Base-by-base conservation (phyloP, 192 early-diverging fungal genomes). In the Ambispora gerdemannii region DNA sequence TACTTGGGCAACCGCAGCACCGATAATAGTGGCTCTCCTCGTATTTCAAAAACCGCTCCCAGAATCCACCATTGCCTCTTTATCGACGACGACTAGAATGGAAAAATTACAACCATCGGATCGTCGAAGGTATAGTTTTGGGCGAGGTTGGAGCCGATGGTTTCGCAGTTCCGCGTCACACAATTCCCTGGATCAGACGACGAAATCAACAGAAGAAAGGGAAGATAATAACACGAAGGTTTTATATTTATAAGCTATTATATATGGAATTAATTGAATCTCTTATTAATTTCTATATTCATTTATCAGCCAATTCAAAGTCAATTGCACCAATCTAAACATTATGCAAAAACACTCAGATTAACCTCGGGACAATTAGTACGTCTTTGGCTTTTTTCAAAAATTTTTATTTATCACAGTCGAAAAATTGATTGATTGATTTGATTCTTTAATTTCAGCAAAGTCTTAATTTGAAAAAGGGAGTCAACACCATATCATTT, bases 301-400 rank as follows among this genome's bases (percentile, higher is more conserved):
- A 43, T 10, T 43, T 43, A 10, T 43, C 38, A 43, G 38, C 6
- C 38, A 43, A 10, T 15, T 15, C 6, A 43, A 43, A 10, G 7
- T 43, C 38, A 43, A 43, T 10, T 24, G 20, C 6, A 56, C 8
- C 27, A 24, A 7, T 20, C 53, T 24, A 77, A 81, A 66, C 79
- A 82, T 43, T 95, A 92, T 62, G 92, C 92, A 34, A 99, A 99
- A 78, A 89, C 92, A 0, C 77, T 99, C 43, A 85, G 95, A 17
- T 78, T 99, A 65, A 95, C 93, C 0, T 95, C 93, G 2, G 94
- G 93, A 32, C 97, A 99, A 74, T 79, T 99, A 47, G 79, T 84
- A 66, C 49, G 71, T 33, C 7, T 22, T 43, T 67, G 15, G 3
- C 1, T 38, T 36, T 36, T 27, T 56, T 13, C 15, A 50, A 49